Evolutionary conservation across 257 asterid species (phyloP).

Genomic region (Przewalskia tangutica): DNA sequence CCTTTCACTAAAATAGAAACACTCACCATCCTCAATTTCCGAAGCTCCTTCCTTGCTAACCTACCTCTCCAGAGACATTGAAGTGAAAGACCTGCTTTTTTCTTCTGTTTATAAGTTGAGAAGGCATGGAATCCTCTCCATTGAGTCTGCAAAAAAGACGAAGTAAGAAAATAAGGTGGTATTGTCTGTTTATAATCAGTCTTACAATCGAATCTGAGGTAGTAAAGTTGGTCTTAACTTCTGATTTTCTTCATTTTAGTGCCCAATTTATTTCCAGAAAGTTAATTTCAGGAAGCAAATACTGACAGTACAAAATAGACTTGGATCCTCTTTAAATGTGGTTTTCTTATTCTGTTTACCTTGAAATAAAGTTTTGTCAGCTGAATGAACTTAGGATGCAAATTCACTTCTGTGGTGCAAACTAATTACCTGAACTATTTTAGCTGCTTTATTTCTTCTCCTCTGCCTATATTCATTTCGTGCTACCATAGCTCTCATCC

Average conservation of each 20-base stretch:
- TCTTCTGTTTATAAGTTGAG: conserved; percentile 42
- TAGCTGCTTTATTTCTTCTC: conserved; percentile 72
- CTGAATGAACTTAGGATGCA: neutral
- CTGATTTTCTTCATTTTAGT: neutral
- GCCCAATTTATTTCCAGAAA: neutral
- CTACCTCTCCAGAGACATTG: conserved; percentile 94
- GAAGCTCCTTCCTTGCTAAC: conserved; percentile 79
- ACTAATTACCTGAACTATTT: conserved; percentile 54
- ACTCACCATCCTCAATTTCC: conserved; percentile 70
- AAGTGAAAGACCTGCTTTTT: conserved; percentile 44
- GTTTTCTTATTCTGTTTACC: neutral
- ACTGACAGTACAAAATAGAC: neutral
- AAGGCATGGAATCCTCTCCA: conserved; percentile 73
- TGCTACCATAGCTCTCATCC: conserved; percentile 78
- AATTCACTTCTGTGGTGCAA: too few relatives aligned
- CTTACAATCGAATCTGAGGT: neutral
- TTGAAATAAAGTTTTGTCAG: neutral
- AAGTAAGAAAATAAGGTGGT: neutral
- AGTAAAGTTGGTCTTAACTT: neutral
- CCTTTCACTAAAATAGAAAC: neutral
- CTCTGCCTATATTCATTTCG: conserved; percentile 61
- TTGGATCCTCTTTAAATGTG: neutral
- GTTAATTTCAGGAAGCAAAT: neutral
- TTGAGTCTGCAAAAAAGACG: conserved; percentile 37
- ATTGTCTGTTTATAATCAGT: neutral